phyloP scores from a whole-genome alignment of 2,329 filamentous ascomycete genomes.

The Mycocentrospora acerina region DNA sequence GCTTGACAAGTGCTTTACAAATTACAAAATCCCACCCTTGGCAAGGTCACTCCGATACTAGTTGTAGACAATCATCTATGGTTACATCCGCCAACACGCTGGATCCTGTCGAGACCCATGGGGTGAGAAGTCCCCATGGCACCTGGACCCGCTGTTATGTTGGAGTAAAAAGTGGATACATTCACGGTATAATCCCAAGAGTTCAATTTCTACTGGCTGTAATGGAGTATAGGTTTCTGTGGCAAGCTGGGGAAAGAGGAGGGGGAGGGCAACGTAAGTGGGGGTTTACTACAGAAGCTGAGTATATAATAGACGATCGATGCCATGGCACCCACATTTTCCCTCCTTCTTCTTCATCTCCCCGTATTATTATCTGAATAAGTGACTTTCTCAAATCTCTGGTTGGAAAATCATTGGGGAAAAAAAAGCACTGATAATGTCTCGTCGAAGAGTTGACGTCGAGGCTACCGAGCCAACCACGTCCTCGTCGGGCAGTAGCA shows the following conservation, averaged over 20 bases:
- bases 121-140: constrained; percentile 9
- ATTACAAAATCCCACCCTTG: too few species aligned
- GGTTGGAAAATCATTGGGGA: constrained; percentile 7
- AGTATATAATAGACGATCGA: constrained; percentile 7
- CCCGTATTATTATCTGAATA: too few species aligned
- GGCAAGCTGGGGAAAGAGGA: too few species aligned
- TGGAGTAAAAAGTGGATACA: constrained; percentile 9
- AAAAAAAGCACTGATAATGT: constrained; percentile 15
- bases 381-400: constrained; percentile 2
- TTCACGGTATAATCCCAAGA: constrained; percentile 2
- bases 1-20: too few species aligned
- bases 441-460: constrained; percentile 26
- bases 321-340: too few species aligned
- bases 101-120: constrained; percentile 15
- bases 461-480: constrained; percentile 26
- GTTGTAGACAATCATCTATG: constrained; percentile 9
- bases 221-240: too few species aligned
- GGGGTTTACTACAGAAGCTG: too few species aligned
- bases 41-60: too few species aligned
- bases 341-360: too few species aligned
- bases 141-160: constrained; percentile 7
- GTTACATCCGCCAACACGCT: constrained; percentile 30
- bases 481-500: constrained; percentile 22
- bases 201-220: constrained; percentile 5
- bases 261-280: too few species aligned